phyloP scores from a whole-genome alignment of 805 yeast species.

The Scheffersomyces amazonensis region DNA sequence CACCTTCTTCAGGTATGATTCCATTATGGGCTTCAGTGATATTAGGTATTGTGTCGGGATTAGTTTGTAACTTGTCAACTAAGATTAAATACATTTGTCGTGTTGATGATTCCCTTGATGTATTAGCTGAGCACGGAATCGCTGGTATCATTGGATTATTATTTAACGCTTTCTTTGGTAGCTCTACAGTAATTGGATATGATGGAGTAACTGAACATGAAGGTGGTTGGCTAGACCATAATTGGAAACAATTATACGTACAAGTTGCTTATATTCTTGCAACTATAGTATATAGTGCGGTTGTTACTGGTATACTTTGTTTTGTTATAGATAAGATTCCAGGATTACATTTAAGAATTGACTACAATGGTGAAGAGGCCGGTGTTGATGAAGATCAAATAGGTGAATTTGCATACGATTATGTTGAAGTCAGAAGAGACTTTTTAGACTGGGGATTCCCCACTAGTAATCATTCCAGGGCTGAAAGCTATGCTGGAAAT shows the following conservation, averaged over 20 bases:
- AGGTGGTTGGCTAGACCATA: slow-evolving; percentile 92
- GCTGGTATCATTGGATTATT: slow-evolving; percentile 90
- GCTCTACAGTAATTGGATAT: slow-evolving; percentile 83
- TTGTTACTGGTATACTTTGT: slow-evolving; percentile 75
- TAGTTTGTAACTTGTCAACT: slow-evolving; percentile 86
- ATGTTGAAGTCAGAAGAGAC: slow-evolving; percentile 94
- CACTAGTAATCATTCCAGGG: slow-evolving; percentile 7
- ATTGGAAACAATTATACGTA: slow-evolving; percentile 87
- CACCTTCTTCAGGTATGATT: slow-evolving; percentile 90
- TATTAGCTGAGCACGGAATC: slow-evolving; percentile 97
- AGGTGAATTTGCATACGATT: slow-evolving; percentile 98
- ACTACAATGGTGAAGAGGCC: slow-evolving; percentile 78
- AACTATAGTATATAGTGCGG: slow-evolving; percentile 68
- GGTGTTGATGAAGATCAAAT: slow-evolving; percentile 97
- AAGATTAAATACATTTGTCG: slow-evolving; percentile 75
- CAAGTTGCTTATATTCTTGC: slow-evolving; percentile 85
- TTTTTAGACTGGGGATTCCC: slow-evolving; percentile 57
- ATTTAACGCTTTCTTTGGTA: slow-evolving; percentile 88
- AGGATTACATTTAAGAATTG: slow-evolving; percentile 73
- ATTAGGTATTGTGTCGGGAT: slow-evolving; percentile 77
- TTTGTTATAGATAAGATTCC: slow-evolving; percentile 75
- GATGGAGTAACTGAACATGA: slow-evolving; percentile 80
- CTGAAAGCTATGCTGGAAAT: not conserved
- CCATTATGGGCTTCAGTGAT: slow-evolving; percentile 90
- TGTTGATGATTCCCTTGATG: slow-evolving; percentile 92